phyloP scores from a whole-genome alignment of 192 early-diverging fungal species.

The Entomortierella chlamydospora region DNA sequence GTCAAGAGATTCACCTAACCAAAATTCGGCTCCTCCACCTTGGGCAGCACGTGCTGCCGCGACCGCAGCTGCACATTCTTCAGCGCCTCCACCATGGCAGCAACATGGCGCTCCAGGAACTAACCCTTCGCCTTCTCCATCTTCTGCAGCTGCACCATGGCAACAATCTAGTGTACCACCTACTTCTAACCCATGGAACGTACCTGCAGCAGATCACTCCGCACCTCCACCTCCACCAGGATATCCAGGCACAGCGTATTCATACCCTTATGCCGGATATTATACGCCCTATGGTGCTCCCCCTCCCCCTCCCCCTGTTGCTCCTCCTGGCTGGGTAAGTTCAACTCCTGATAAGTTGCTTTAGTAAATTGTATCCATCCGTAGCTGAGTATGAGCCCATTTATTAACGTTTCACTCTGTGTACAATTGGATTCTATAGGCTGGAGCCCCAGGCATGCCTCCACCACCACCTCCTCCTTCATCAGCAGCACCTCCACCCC shows the following conservation, averaged over 20 bases:
- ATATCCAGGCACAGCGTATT: slow-evolving; percentile 20
- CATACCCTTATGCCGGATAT: slow-evolving; percentile 36
- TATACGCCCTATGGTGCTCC: slow-evolving; percentile 30
- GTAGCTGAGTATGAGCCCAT: background rate
- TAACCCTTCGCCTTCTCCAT: slow-evolving; percentile 15
- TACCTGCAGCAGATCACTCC: slow-evolving; percentile 19
- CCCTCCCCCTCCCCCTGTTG: slow-evolving; percentile 39
- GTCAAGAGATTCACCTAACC: slow-evolving; percentile 6
- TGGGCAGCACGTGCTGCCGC: slow-evolving; percentile 39
- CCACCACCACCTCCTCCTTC: slow-evolving; percentile 50
- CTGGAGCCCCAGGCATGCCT: slow-evolving; percentile 41
- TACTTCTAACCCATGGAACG: slow-evolving; percentile 23
- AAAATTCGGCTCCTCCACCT: slow-evolving; percentile 29
- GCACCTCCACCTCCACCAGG: slow-evolving; percentile 31
- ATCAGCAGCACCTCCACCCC: slow-evolving; percentile 48
- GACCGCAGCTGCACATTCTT: slow-evolving; percentile 18
- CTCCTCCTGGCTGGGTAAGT: slow-evolving; percentile 36
- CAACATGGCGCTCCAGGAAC: slow-evolving; percentile 49
- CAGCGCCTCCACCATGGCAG: slow-evolving; percentile 48
- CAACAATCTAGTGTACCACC: slow-evolving; percentile 15
- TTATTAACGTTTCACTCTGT: background rate
- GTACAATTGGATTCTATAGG: background rate
- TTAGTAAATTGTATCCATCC: background rate
- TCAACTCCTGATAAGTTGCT: background rate
- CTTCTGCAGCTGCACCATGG: slow-evolving; percentile 32